Base-by-base conservation (phyloP, 1,284 basidiomycete genomes). In the Puccinia hordei region DNA sequence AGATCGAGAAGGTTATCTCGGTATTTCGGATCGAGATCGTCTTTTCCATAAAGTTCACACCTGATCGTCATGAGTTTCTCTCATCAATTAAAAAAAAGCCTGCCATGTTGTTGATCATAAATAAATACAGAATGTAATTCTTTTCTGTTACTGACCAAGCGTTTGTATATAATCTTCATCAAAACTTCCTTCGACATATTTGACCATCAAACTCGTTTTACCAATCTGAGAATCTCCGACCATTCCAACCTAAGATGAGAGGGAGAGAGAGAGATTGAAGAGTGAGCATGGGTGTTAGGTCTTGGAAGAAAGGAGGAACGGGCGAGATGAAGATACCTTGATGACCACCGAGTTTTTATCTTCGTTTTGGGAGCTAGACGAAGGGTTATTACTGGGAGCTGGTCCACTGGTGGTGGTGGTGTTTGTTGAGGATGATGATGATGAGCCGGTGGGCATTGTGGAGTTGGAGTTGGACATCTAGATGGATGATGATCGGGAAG, bases 31-130 rank as follows among this genome's bases (percentile, higher is more conserved):
- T 96, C 80, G 92, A 93, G 84, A 98, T 98, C 51, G 94, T 95
- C 89, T 97, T 98, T 88, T 98, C 95, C 95, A 98, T 98, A 87
- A 98, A 98, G 87, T 98, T 98, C 87, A 98, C 95, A 87, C 95
- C 93, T 93, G 82, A 35, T 74, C 68, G n/a, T 69, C 6, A 27
- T 69, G 13, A 69, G 17, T 49, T 3, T 46, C 10, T 46, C 61
- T 63, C n/a, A n/a, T n/a, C n/a, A n/a, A n/a, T n/a, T n/a, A n/a
- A n/a, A n/a, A n/a, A n/a, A n/a, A n/a, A n/a, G n/a, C n/a, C n/a
- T n/a, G n/a, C n/a, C n/a, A n/a, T n/a, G n/a, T n/a, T n/a, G n/a
- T n/a, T n/a, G n/a, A n/a, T n/a, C n/a, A n/a, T n/a, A n/a, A n/a
- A n/a, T n/a, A n/a, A n/a, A n/a, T n/a, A n/a, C n/a, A n/a, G n/a